A percentile compares a stretch with the other conserved stretches of the same genome.
phyloP scores from a whole-genome alignment of 441 rosid genomes.

The Brassica hybrid region DNA sequence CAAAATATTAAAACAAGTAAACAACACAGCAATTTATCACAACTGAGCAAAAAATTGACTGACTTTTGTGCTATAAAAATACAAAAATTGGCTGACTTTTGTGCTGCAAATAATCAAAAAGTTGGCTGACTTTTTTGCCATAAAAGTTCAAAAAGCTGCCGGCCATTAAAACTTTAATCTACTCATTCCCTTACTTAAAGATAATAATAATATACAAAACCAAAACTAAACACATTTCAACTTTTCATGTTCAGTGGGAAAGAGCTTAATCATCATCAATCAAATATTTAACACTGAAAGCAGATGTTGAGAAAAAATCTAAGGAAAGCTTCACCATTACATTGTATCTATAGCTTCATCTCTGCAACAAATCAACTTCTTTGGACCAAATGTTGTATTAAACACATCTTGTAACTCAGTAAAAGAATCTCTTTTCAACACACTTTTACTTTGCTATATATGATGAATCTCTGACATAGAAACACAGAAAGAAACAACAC shows the following conservation, averaged over 20 bases:
- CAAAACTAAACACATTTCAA: background rate
- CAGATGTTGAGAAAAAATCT: conserved; percentile 10
- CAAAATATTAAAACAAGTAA: no score
- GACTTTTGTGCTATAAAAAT: background rate
- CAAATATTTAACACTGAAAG: background rate
- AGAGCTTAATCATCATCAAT: background rate
- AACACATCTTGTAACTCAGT: background rate
- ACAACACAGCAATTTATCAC: no score
- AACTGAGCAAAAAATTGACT: no score
- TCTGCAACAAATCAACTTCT: background rate
- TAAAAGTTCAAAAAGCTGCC: background rate
- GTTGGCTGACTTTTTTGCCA: background rate
- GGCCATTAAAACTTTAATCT: background rate
- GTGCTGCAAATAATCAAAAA: background rate
- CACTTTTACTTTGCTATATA: conserved; percentile 4
- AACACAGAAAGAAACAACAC: conserved; percentile 12
- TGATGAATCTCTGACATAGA: conserved; percentile 22
- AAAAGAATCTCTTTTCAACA: background rate
- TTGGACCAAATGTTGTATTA: background rate
- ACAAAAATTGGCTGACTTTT: background rate
- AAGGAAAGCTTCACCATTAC: conserved; percentile 14
- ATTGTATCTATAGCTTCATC: background rate
- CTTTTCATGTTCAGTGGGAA: conserved; percentile 3
- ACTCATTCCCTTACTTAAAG: background rate
- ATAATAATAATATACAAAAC: background rate